Base-by-base conservation (phyloP, 305 asterid genomes). In the Ajuga reptans region DNA sequence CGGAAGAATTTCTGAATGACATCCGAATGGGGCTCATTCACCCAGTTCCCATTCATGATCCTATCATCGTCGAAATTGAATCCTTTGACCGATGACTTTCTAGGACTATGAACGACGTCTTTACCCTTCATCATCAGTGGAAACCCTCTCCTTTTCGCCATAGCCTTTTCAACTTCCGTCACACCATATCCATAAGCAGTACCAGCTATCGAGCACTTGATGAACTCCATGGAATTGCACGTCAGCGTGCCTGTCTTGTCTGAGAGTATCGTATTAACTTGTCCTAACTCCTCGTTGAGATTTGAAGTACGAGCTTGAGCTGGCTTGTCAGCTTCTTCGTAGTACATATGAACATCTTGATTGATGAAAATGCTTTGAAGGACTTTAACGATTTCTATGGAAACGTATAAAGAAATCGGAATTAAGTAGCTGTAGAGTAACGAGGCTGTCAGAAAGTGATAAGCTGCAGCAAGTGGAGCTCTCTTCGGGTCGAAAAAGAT, bases 201-300 rank as follows among this genome's bases (percentile, higher is more conserved):
- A 12, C 97, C 99, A 11, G 91, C 97, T 58, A 89, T 76, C 8
- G 96, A 91, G 76, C 95, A 94, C 81, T 91, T 94, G 72, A 94
- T 83, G 69, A 94, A 94, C 82, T 94, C 99, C 99, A 94, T 94
- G 4, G 95, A 91, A 67, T 94, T 94, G 78, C 96, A 89, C 37
- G 99, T 94, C 80, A 94, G 67, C 7, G 99, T 94, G 16, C 99
- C 99, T 0, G 99, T 94, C 73, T 94, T 94, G 75, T 94, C 99
- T 11, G 99, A 91, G 69, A 94, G 96, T 49, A 91, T 78, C 0
- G 99, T 94, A 72, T 89, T 76, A 16, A 94, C 96, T 73, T 94
- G 99, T 34, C 99, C 99, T 42, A 94, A 84, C 74, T 94, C 99
- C 82, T 94, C 99, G 6, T 86, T 94, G 65, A 94, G 83, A 81